Evolutionary conservation across 495 filamentous ascomycete genomes (phyloP), one percentile per base, ranked within the genome.

Genomic region (Aspergillus avenaceus): DNA sequence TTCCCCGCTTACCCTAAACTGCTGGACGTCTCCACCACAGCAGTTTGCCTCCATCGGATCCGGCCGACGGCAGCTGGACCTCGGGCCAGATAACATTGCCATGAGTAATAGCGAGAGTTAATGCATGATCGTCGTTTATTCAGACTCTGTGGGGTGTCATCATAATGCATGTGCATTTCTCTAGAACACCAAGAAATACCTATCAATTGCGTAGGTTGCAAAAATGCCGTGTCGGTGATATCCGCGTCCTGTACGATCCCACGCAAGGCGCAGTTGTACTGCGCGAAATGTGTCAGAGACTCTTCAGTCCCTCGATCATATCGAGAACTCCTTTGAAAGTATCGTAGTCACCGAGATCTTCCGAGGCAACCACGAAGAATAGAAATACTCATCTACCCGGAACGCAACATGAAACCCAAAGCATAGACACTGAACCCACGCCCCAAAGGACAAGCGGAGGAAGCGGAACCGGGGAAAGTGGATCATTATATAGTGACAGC

Each of bases 21-120:
- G 40, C 28, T 47, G 37, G 24, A 12, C 19, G 46, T 24, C 37
- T 36, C 37, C 53, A 46, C 47, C 47, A 18, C 31, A 44, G 41
- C 8, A 18, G 47, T n/a, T 13, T 29, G 32, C 28, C 28, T 50
- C 24, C 53, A 50, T 55, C 53, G 53, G 53, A 55, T 16, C 53
- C 53, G 53, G 53, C 53, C 53, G 53, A 55, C 42, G 41, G 41
- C 12, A 22, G 34, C 21, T 45, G 47, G 32, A 41, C 47, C 42
- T 49, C 41, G 41, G 47, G 47, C 41, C 52, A 14, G 36, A 49
- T 41, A 26, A 18, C 6, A 11, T 44, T 25, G 14, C 8, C 1
- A 28, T 44, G 41, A 26, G 19, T 44, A 23, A 44, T 44, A 14
- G 13, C 11, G 28, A 44, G 8, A 9, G 22, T 4, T 2, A 36